Conservation (phyloP, 257 asterid genomes). For the Primulina eburnea region DNA sequence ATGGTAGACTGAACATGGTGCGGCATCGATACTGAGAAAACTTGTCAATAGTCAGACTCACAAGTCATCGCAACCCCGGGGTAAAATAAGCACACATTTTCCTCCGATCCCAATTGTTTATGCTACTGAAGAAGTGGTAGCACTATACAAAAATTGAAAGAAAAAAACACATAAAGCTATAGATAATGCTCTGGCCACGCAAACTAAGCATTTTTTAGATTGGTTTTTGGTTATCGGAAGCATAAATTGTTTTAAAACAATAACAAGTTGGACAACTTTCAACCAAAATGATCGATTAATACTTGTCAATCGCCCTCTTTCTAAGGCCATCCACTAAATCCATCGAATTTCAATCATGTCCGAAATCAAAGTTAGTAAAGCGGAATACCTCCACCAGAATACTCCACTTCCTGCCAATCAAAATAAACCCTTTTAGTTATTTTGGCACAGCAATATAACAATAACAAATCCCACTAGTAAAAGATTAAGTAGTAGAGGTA, state of each 20-base stretch:
- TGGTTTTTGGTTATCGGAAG: slow-evolving; percentile 12
- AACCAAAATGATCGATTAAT: neutral
- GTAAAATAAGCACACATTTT: neutral
- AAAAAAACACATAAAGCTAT: slow-evolving; percentile 7
- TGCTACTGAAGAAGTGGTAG: neutral
- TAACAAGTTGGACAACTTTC: slow-evolving; percentile 4
- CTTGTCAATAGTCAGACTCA: no score
- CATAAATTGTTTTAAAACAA: neutral
- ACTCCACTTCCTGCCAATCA: slow-evolving; percentile 78
- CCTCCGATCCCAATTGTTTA: neutral
- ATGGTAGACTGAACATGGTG: no score
- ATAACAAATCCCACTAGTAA: neutral
- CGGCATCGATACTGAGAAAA: no score
- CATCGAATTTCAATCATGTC: slow-evolving; percentile 4
- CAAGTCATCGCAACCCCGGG: neutral
- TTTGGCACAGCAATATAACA: neutral
- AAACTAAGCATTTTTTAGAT: slow-evolving; percentile 21
- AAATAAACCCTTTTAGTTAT: neutral
- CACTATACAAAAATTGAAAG: neutral
- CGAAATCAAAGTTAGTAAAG: slow-evolving; percentile 35
- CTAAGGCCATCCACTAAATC: slow-evolving; percentile 16
- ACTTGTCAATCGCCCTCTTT: slow-evolving; percentile 9
- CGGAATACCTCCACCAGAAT: slow-evolving; percentile 86
- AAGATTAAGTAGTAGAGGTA: neutral
- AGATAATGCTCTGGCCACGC: slow-evolving; percentile 12